These are phyloP conservation scores for Cercophora newfieldiana DNA, from an alignment of 495 filamentous ascomycete genomes.

Conservation along the genomic window DNA sequence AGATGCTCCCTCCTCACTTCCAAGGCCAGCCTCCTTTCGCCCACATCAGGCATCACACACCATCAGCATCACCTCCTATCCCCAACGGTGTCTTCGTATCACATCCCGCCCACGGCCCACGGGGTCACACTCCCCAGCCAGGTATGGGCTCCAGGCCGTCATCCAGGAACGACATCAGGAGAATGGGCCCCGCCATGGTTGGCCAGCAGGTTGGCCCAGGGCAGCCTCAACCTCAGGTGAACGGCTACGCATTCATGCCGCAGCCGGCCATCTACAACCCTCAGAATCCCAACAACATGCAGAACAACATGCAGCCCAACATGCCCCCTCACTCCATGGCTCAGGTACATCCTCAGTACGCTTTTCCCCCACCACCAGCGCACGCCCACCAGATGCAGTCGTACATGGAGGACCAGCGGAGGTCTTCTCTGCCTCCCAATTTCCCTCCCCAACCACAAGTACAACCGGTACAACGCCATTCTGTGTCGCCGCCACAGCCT, in stretches of 20 bases:
- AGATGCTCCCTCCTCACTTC: constrained; percentile 73
- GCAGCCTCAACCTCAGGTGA: constrained; percentile 64
- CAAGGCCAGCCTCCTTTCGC: constrained; percentile 69
- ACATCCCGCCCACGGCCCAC: constrained; percentile 45
- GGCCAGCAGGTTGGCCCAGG: constrained; percentile 58
- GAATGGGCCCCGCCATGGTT: constrained; percentile 70
- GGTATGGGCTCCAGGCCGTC: constrained; percentile 74
- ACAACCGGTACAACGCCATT: constrained; percentile 38
- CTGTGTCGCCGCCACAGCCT: constrained; percentile 42
- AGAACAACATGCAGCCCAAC: constrained; percentile 45
- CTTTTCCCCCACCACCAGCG: constrained; percentile 37
- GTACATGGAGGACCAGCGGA: constrained; percentile 68
- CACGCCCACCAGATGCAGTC: constrained; percentile 52
- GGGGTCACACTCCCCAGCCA: constrained; percentile 79
- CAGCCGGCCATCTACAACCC: constrained; percentile 84
- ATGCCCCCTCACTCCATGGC: constrained; percentile 48
- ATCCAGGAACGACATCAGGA: constrained; percentile 75
- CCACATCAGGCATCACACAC: constrained; percentile 77
- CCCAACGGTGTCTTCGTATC: constrained; percentile 70
- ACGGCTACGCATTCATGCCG: constrained; percentile 81
- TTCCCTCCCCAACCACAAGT: constrained; percentile 49
- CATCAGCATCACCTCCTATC: constrained; percentile 88
- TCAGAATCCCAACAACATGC: constrained; percentile 56
- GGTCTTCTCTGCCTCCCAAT: constrained; percentile 59
- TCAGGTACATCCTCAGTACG: constrained; percentile 55